Percentiles rank a stretch among this genome's conserved stretches.
These are phyloP conservation scores for Mucor velutinosus DNA, from an alignment of 371 early-diverging fungal genomes.

Conservation along the genomic window DNA sequence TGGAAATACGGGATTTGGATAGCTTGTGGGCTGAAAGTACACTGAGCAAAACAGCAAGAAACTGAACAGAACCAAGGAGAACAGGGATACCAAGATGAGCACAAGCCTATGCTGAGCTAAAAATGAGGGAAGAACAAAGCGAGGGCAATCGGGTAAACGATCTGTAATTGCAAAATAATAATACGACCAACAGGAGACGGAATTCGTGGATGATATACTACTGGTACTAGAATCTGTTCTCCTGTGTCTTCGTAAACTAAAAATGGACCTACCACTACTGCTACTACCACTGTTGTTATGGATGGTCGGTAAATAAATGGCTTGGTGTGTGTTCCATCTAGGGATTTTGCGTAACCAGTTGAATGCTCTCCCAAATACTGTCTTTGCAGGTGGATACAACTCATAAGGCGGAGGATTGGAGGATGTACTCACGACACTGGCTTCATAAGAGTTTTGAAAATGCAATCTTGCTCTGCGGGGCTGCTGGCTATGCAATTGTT, in stretches of 20 bases:
- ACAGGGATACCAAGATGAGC: constrained; percentile 33
- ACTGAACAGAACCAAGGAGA: constrained; percentile 31
- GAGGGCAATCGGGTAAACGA: constrained; percentile 25
- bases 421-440: constrained; percentile 46
- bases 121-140: constrained; percentile 27
- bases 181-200: constrained; percentile 32
- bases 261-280: constrained; percentile 20
- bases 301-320: constrained; percentile 46
- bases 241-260: constrained; percentile 15
- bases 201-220: constrained; percentile 28
- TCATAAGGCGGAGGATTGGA: constrained; percentile 54
- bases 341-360: constrained; percentile 53
- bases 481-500: not conserved
- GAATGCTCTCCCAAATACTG: constrained; percentile 38
- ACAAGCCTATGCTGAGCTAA: constrained; percentile 32
- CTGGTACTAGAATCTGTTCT: constrained; percentile 7
- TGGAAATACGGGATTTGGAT: constrained; percentile 32
- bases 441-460: constrained; percentile 23
- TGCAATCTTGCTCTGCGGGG: constrained; percentile 3
- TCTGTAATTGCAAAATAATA: constrained; percentile 21
- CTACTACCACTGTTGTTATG: not conserved
- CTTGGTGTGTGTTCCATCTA: constrained; percentile 41
- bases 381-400: constrained; percentile 50
- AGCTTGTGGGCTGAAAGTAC: constrained; percentile 33
- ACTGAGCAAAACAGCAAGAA: constrained; percentile 45